Evolutionary conservation across 2,329 filamentous ascomycete genomes (phyloP).

Genomic region (Colletotrichum graminicola): DNA sequence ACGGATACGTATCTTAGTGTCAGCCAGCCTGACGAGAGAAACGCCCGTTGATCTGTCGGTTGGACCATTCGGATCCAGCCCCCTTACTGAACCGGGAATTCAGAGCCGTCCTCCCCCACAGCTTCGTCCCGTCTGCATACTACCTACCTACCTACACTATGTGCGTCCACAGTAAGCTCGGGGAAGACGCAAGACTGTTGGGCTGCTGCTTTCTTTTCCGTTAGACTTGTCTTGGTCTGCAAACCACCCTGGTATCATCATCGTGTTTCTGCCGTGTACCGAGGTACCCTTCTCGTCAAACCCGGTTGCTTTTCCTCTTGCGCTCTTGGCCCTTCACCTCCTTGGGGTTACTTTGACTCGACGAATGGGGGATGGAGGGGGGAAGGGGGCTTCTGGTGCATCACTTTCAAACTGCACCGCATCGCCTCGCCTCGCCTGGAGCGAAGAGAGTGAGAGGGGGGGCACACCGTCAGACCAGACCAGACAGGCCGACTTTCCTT

Average conservation of each 20-base stretch:
- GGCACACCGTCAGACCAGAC: too few relatives aligned
- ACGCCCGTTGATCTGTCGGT: slow-evolving; percentile 19
- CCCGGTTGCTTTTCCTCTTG: slow-evolving; percentile 6
- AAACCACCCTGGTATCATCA: not conserved
- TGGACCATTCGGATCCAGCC: slow-evolving; percentile 18
- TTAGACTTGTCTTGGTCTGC: slow-evolving; percentile 29
- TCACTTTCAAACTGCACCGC: slow-evolving; percentile 1
- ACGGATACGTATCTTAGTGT: too few relatives aligned
- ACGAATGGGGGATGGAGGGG: not conserved
- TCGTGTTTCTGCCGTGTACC: not conserved
- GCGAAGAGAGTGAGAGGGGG: too few relatives aligned
- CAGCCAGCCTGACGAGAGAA: not conserved
- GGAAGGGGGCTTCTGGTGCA: not conserved
- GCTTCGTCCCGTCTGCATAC: not conserved
- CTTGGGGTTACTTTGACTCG: not conserved
- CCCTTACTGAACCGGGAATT: slow-evolving; percentile 32
- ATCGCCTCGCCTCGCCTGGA: not conserved
- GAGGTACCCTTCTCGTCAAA: not conserved
- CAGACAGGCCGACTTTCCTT: not conserved
- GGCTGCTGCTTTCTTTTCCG: slow-evolving; percentile 26
- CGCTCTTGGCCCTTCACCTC: not conserved
- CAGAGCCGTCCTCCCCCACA: slow-evolving; percentile 18
- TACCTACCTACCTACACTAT: too few relatives aligned
- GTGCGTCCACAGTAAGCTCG: not conserved
- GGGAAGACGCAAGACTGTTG: slow-evolving; percentile 7